Conservation (phyloP, 2,329 filamentous ascomycete species). For the Microcera coccophila region DNA sequence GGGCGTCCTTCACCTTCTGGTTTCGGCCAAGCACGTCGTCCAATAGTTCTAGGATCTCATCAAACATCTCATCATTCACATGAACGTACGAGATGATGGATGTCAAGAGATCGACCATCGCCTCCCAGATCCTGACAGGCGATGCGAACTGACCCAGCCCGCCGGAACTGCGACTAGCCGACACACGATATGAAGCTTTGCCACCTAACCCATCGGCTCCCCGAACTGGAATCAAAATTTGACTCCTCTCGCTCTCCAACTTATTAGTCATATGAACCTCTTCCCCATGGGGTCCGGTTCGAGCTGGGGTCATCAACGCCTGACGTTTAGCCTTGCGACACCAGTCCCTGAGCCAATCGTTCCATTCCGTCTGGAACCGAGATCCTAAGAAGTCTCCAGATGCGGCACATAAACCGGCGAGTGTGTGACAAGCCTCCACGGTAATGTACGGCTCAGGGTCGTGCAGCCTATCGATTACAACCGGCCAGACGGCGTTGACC, state of each 20-base stretch:
- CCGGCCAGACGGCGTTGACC: conserved; percentile 87
- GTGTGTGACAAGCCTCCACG: conserved; percentile 64
- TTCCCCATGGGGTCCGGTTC: conserved; percentile 16
- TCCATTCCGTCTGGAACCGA: conserved; percentile 72
- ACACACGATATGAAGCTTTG: conserved; percentile 9
- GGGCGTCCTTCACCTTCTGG: conserved; percentile 48
- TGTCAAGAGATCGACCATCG: conserved; percentile 55
- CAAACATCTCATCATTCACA: conserved; percentile 66
- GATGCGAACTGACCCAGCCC: conserved; percentile 58
- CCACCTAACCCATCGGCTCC: conserved; percentile 20
- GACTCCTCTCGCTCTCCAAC: conserved; percentile 15
- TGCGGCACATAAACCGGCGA: conserved; percentile 63
- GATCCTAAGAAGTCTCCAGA: conserved; percentile 79
- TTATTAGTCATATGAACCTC: conserved; percentile 13
- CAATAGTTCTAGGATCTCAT: conserved; percentile 64
- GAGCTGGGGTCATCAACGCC: conserved; percentile 25
- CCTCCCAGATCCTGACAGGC: conserved; percentile 61
- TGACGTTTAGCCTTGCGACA: conserved; percentile 42
- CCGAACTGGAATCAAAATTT: conserved; percentile 34
- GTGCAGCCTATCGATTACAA: conserved; percentile 64
- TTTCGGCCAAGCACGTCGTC: conserved; percentile 45
- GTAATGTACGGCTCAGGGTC: conserved; percentile 66
- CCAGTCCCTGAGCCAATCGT: conserved; percentile 49
- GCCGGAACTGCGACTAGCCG: conserved; percentile 19
- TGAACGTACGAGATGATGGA: conserved; percentile 59